Evolutionary conservation across 331 rosid genomes (phyloP).

Genomic region (Cucumis variabilis): DNA sequence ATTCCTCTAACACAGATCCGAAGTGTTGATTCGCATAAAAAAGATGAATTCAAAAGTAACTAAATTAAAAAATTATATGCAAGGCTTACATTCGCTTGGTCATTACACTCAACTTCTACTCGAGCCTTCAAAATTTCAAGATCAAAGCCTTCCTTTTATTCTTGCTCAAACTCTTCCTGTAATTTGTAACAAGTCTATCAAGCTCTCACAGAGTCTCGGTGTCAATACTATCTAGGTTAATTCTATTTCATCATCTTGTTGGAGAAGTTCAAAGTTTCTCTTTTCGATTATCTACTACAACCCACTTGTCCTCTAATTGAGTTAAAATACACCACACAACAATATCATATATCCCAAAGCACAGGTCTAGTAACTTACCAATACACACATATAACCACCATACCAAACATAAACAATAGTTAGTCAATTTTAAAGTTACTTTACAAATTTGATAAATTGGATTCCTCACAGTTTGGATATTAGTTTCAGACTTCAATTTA

Average conservation of each 20-base stretch:
- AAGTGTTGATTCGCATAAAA: background rate
- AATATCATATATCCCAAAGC: background rate
- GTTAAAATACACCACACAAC: background rate
- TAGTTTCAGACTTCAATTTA: background rate
- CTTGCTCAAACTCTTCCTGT: slow-evolving; percentile 93
- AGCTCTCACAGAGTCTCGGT: slow-evolving; percentile 97
- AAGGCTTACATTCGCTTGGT: slow-evolving; percentile 53
- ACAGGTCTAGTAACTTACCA: background rate
- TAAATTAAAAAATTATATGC: slow-evolving; percentile 15
- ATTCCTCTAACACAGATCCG: background rate
- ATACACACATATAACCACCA: background rate
- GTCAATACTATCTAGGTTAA: slow-evolving; percentile 91
- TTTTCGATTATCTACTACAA: slow-evolving; percentile 64
- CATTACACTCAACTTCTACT: slow-evolving; percentile 53
- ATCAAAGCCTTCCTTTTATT: slow-evolving; percentile 89
- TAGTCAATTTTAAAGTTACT: too few relatives aligned
- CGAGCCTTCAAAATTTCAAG: slow-evolving; percentile 66
- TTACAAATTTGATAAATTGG: too few relatives aligned
- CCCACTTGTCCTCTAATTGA: too few relatives aligned
- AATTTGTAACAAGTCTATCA: slow-evolving; percentile 91
- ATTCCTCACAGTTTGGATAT: background rate
- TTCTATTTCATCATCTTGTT: slow-evolving; percentile 92
- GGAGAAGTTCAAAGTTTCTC: slow-evolving; percentile 71
- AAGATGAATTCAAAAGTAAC: background rate
- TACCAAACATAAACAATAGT: background rate